These are phyloP conservation scores for Athelia sp. DNA, from an alignment of 1,284 basidiomycete species.

Conservation along the genomic window DNA sequence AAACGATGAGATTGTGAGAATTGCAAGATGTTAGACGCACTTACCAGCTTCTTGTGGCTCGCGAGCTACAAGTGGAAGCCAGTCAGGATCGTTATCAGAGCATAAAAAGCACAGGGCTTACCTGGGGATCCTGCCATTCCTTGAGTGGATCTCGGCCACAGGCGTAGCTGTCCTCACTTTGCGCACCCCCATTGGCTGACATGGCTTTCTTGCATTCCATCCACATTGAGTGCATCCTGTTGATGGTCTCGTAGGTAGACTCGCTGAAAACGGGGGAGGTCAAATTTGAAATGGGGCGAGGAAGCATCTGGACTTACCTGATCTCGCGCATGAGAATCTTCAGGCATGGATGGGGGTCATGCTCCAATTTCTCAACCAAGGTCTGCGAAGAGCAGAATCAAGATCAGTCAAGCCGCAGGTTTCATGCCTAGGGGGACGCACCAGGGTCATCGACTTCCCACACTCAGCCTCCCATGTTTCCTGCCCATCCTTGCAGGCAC, in stretches of 20 bases:
- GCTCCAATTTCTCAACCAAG: not conserved
- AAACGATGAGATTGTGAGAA: not conserved
- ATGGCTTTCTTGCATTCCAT: not conserved
- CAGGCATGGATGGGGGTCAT: not conserved
- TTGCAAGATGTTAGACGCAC: not conserved
- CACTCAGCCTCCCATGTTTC: not conserved
- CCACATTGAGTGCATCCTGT: not conserved
- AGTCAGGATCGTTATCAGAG: not conserved
- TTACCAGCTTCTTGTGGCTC: not conserved
- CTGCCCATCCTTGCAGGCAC: not conserved
- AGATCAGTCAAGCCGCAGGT: no score
- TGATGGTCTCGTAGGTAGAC: not conserved
- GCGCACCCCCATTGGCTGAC: not conserved
- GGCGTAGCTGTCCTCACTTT: no score
- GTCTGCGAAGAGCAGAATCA: no score
- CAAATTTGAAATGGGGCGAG: not conserved
- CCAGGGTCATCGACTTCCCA: not conserved
- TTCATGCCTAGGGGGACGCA: not conserved
- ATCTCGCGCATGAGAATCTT: not conserved
- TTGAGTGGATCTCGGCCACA: not conserved
- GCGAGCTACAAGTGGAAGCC: not conserved
- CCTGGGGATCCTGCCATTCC: not conserved
- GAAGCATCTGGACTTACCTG: not conserved
- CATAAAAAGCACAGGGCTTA: not conserved
- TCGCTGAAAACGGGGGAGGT: not conserved